Conservation (phyloP, 768 basidiomycete genomes). For the Xanthoconium stramineum region DNA sequence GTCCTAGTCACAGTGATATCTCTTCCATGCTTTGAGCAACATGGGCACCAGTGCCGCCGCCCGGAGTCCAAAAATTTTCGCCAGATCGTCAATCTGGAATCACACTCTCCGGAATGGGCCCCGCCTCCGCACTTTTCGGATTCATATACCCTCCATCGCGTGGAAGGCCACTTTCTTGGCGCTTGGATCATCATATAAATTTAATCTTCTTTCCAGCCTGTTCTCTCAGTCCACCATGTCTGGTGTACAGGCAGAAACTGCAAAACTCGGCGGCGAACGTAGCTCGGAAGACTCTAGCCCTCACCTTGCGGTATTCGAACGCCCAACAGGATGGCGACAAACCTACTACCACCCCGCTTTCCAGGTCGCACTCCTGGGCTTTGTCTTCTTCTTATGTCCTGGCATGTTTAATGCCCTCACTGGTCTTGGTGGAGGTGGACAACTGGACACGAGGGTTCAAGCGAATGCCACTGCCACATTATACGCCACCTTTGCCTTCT, state of each 20-base stretch:
- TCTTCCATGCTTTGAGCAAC: no score
- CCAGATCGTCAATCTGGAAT: no score
- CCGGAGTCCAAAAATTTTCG: no score
- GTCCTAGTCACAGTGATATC: no score
- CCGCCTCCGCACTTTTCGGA: no score
- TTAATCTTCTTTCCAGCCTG: neutral
- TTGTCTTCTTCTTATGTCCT: slow-evolving; percentile 56
- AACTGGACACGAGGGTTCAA: slow-evolving; percentile 57
- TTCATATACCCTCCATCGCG: no score
- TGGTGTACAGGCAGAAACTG: slow-evolving; percentile 10
- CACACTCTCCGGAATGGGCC: no score
- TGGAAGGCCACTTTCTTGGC: neutral
- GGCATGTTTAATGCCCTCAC: slow-evolving; percentile 80
- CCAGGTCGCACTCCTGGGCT: slow-evolving; percentile 53
- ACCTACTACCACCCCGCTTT: slow-evolving; percentile 50
- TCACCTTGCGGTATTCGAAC: slow-evolving; percentile 22
- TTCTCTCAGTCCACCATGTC: slow-evolving; percentile 16
- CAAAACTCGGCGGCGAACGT: slow-evolving; percentile 7
- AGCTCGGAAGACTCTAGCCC: slow-evolving; percentile 18
- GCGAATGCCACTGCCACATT: slow-evolving; percentile 68
- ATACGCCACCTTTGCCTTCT: slow-evolving; percentile 60
- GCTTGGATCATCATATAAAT: neutral
- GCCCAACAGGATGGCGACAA: slow-evolving; percentile 50
- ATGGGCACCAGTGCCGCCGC: no score
- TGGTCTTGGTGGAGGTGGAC: slow-evolving; percentile 74